Evolutionary conservation across 805 yeast genomes (phyloP).

Genomic region (Yamadazyma kitorensis): DNA sequence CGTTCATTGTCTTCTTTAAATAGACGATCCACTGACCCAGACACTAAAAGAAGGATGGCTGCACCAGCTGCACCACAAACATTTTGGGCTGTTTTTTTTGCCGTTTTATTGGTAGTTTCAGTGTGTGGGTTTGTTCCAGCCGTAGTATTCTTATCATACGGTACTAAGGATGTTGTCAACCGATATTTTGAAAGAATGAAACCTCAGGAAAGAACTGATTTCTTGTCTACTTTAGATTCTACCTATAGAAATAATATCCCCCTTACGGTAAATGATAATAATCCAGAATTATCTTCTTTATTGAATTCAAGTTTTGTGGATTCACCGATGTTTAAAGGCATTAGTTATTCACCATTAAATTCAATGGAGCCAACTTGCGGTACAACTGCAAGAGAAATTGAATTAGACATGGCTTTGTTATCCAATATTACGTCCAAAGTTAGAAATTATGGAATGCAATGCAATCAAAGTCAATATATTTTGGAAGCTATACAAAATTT

Average conservation of each 20-base stretch:
- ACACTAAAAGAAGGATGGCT: no score
- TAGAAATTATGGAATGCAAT: constrained; percentile 59
- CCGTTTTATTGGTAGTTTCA: constrained; percentile 1
- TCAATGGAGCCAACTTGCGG: constrained; percentile 57
- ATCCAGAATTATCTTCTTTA: not conserved
- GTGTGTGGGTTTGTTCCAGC: constrained; percentile 17
- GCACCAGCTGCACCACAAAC: not conserved
- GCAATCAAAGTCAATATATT: constrained; percentile 52
- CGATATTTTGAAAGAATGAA: constrained; percentile 26
- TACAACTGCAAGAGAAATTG: constrained; percentile 42
- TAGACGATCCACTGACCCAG: no score
- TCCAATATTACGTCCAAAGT: constrained; percentile 59
- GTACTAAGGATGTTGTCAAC: constrained; percentile 24
- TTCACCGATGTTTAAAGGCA: constrained; percentile 33
- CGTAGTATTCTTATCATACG: constrained; percentile 25
- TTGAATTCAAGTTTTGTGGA: not conserved
- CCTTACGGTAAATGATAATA: no score
- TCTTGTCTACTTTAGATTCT: constrained; percentile 11
- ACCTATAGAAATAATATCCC: constrained; percentile 2
- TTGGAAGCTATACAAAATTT: constrained; percentile 51
- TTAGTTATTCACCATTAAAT: constrained; percentile 58
- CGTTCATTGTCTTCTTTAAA: no score
- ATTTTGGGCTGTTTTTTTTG: not conserved
- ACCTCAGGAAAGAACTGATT: constrained; percentile 17
- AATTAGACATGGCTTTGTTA: constrained; percentile 54